A percentile compares a stretch with the other conserved stretches of the same genome.
Evolutionary conservation across 257 asterid species (phyloP).

Genomic region (Gentiana dahurica): DNA sequence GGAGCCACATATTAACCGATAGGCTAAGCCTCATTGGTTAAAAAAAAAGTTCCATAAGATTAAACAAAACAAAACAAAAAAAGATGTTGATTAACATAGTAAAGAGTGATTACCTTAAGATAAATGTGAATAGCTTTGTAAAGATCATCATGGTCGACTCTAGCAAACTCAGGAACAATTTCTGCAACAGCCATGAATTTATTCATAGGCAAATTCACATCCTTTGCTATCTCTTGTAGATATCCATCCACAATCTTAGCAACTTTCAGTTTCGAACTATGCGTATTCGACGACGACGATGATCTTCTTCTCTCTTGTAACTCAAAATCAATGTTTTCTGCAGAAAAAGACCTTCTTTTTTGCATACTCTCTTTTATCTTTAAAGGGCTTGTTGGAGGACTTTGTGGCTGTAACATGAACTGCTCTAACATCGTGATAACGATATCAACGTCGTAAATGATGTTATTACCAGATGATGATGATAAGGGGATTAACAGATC

Average conservation of each 20-base stretch:
- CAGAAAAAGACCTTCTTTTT: constrained; percentile 33
- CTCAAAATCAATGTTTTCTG: constrained; percentile 57
- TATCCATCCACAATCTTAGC: constrained; percentile 55
- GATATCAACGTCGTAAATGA: constrained; percentile 32
- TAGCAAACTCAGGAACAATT: constrained; percentile 51
- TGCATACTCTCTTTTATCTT: constrained; percentile 29
- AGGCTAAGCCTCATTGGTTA: too few relatives aligned
- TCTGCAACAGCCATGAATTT: constrained; percentile 47
- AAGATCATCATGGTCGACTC: constrained; percentile 54
- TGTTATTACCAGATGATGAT: constrained; percentile 5
- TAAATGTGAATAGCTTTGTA: constrained; percentile 51
- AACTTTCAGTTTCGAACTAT: constrained; percentile 41
- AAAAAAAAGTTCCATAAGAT: too few relatives aligned
- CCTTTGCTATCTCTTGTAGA: constrained; percentile 51
- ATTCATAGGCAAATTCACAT: constrained; percentile 26
- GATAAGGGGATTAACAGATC: constrained; percentile 38
- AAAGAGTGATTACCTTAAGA: constrained; percentile 41
- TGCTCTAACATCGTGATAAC: constrained; percentile 43
- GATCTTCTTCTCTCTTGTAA: constrained; percentile 60
- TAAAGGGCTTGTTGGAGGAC: constrained; percentile 72
- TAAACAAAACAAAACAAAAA: background rate
- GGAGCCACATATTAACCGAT: too few relatives aligned
- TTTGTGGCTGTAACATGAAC: constrained; percentile 55
- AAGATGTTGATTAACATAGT: background rate
- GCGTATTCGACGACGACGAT: constrained; percentile 62